Conservation (phyloP, 208 protist species). For the Acanthamoeba triangularis region DNA sequence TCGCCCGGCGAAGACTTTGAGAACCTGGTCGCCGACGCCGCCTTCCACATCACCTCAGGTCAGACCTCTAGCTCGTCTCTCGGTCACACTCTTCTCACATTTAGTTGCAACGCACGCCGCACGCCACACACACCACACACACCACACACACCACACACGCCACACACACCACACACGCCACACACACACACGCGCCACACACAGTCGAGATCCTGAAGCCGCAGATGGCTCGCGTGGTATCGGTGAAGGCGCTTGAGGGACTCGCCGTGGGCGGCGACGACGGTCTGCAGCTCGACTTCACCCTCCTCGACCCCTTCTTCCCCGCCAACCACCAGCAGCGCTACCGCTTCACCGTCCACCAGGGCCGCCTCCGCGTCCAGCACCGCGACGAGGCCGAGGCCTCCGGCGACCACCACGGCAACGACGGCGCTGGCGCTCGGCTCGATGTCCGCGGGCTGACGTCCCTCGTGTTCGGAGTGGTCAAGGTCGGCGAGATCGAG, state of each 20-base stretch:
- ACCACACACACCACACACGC: not conserved
- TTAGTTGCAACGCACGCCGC: not conserved
- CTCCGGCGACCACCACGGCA: not conserved
- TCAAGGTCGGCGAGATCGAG: not conserved
- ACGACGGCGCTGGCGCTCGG: not conserved
- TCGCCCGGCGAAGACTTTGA: slow-evolving; percentile 52
- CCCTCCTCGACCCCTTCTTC: slow-evolving; percentile 32
- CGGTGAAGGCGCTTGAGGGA: not conserved
- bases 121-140: no score
- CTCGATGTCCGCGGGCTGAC: slow-evolving; percentile 15
- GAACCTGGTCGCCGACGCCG: slow-evolving; percentile 20
- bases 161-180: not conserved
- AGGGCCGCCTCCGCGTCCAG: not conserved
- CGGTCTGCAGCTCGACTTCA: slow-evolving; percentile 17
- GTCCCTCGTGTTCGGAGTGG: not conserved
- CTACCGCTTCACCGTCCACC: not conserved
- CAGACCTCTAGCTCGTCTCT: not conserved
- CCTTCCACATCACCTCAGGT: slow-evolving; percentile 11
- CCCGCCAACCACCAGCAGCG: not conserved
- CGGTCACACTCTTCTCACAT: not conserved
- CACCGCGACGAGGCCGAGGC: not conserved
- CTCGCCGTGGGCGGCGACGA: slow-evolving; percentile 8
- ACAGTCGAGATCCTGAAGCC: slow-evolving; percentile 12
- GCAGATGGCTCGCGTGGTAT: slow-evolving; percentile 39
- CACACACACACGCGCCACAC: not conserved